Base-by-base conservation (phyloP, 371 early-diverging fungal species). In the Lichtheimia corymbifera region DNA sequence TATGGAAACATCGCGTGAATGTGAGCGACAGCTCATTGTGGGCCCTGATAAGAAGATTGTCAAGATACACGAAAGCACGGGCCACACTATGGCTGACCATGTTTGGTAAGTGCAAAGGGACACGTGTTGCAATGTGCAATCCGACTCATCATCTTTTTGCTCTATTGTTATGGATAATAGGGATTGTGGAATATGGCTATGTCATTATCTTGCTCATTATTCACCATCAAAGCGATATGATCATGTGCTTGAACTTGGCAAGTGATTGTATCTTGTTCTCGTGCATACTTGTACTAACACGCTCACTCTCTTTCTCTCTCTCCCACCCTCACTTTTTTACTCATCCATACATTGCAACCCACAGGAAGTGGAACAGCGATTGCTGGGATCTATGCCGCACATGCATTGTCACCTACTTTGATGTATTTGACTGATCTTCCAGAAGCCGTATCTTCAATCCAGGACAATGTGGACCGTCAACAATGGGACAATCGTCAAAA, bases 321-420 rank as follows among this genome's bases (percentile, higher is more conserved):
- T 22, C 13, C 7, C 28, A 52, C 2, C n/a, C 27, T 41, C 24
- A 17, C 13, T 25, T 53, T 53, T 1, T 2, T 53, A 35, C 28
- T 5, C 28, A 28, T 7, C 2, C 7, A 7, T 28, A 4, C 0
- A 28, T 28, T 4, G 28, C 28, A 28, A 28, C 28, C 17, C 9
- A 17, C 27, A 61, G 81, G 82, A 11, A 78, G 80, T 56, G 83
- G 83, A 6, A 82, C 83, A 14, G 83, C 76, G 6, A 45, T 80
- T 17, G 77, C 68, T 15, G 83, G 83, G 0, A 64, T 82, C 2
- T 76, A 68, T 63, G 71, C 68, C 20, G 72, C 76, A 3, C 60
- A 66, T n/a, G 24, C 70, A 25, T 55, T 77, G 22, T 17, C 54
- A 2, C 68, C 75, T 15, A 35, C 44, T n/a, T 20, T 30, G 7